A percentile compares a stretch with the other conserved stretches of the same genome.
phyloP scores from a whole-genome alignment of 345 rosid species.

The Sonneratia alba region DNA sequence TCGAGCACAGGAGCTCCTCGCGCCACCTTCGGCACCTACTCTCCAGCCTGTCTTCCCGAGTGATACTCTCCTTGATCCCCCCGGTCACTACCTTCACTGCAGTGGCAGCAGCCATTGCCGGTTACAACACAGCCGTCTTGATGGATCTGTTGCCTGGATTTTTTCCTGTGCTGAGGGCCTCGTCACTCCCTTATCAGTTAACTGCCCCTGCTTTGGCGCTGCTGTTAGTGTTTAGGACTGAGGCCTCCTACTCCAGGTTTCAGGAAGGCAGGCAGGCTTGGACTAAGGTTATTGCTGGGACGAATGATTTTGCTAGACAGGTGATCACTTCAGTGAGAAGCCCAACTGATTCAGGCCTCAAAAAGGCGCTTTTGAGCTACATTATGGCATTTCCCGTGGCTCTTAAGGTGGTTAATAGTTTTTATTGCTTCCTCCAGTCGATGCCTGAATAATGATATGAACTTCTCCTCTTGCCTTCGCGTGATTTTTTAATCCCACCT shows the following conservation, averaged over 20 bases:
- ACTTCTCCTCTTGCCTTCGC: not conserved
- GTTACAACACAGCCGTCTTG: conserved; percentile 64
- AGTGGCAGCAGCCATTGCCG: conserved; percentile 48
- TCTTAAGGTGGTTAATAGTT: conserved; percentile 43
- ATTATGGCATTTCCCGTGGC: conserved; percentile 81
- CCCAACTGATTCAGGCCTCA: conserved; percentile 37
- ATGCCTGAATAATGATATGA: not conserved
- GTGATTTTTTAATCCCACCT: not conserved
- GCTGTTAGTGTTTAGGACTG: conserved; percentile 81
- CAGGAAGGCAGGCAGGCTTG: conserved; percentile 78
- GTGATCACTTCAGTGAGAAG: conserved; percentile 37
- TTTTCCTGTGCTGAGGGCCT: conserved; percentile 64
- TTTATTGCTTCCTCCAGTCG: not conserved
- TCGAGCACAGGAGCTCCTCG: conserved; percentile 72
- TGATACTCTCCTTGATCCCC: conserved; percentile 73
- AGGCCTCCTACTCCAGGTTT: conserved; percentile 89
- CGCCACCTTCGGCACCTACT: conserved; percentile 79
- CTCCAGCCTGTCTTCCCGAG: conserved; percentile 67
- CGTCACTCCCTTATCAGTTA: conserved; percentile 77
- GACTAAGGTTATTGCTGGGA: conserved; percentile 62
- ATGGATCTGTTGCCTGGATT: conserved; percentile 45
- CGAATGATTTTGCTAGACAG: conserved; percentile 64
- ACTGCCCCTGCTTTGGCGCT: conserved; percentile 89
- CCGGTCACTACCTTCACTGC: conserved; percentile 72
- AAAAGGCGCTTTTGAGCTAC: conserved; percentile 47